Conservation (phyloP, 164 flowering plant genomes). For the Tetracentron sinense region DNA sequence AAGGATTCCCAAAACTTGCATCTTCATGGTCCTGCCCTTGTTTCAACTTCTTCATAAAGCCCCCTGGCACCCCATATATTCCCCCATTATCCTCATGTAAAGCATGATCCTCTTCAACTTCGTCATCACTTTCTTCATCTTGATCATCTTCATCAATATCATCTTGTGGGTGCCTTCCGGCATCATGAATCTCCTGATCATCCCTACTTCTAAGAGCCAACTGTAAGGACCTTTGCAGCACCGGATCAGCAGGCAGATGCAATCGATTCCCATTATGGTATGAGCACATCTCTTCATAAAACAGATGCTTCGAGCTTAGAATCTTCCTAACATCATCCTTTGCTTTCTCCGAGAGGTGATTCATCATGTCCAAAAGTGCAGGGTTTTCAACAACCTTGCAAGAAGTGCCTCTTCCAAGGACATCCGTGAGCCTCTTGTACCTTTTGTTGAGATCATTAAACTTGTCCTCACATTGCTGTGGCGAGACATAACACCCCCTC, state of each 20-base stretch:
- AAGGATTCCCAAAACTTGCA: conserved; percentile 12
- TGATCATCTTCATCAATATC: conserved; percentile 29
- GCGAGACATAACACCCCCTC: conserved; percentile 37
- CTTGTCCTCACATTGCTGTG: conserved; percentile 49
- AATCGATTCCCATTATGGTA: conserved; percentile 36
- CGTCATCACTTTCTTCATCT: conserved; percentile 21
- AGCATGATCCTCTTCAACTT: conserved; percentile 12
- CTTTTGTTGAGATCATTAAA: conserved; percentile 44
- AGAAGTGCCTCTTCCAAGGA: conserved; percentile 44
- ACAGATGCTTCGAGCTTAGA: conserved; percentile 38
- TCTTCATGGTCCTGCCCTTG: conserved; percentile 12
- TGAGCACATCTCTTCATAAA: conserved; percentile 41
- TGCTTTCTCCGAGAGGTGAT: conserved; percentile 28
- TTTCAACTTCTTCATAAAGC: conserved; percentile 13
- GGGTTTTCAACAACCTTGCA: conserved; percentile 46
- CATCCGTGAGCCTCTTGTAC: conserved; percentile 43
- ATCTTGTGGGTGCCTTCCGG: conserved; percentile 13
- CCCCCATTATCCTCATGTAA: conserved; percentile 8
- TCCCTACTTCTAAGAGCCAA: conserved; percentile 26
- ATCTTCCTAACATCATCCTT: conserved; percentile 42
- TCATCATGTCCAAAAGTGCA: conserved; percentile 29
- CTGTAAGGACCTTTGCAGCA: conserved; percentile 25
- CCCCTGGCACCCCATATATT: conserved; percentile 5
- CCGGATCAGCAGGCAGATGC: conserved; percentile 30
- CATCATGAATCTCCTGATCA: conserved; percentile 19